Evolutionary conservation across 2,329 filamentous ascomycete genomes (phyloP), one percentile per base, ranked within the genome.

Genomic region (Niveomyces coronatus): DNA sequence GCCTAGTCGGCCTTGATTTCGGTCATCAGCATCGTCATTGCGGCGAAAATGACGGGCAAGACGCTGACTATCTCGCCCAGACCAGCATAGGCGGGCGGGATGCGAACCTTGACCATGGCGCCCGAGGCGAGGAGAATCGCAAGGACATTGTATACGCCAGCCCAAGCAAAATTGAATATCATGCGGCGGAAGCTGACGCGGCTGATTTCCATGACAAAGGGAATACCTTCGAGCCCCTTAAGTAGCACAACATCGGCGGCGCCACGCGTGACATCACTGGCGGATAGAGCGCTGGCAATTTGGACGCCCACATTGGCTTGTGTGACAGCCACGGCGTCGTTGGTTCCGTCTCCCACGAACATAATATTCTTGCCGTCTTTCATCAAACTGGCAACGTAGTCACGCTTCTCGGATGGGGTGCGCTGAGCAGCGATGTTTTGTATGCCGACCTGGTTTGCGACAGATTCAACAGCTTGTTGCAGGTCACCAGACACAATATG

Each of bases 21-120:
- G 15, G 35, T 46, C 34, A 49, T 35, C 34, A 56, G 37, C 56
- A 58, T 56, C 5, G 53, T 53, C 38, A 48, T 40, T 23, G 51
- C 52, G 5, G 50, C 48, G 3, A 53, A 27, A 19, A 82, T 67
- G 9, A 82, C 77, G 0, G 78, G 78, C 44, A 76, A 33, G 0
- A 83, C 70, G 51, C 76, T 82, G 10, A 78, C 71, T 33, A 82
- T 54, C 59, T 83, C 78, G 0, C 78, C 77, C 31, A 82, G 45
- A 1, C 76, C 79, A 0, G 78, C 76, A 59, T 57, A 63, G 11
- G 54, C 57, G 2, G 58, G 58, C n/a, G 70, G 65, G 38, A 69
- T 65, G 33, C 73, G 62, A 2, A 67, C 59, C 42, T 64, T 61
- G 8, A 71, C 69, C 49, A 76, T 70, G 0, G 69, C 74, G 0